A percentile compares a stretch with the other conserved stretches of the same genome.
These are phyloP conservation scores for Cercospora nicotianae DNA, from an alignment of 2,329 filamentous ascomycete species.

Conservation along the genomic window DNA sequence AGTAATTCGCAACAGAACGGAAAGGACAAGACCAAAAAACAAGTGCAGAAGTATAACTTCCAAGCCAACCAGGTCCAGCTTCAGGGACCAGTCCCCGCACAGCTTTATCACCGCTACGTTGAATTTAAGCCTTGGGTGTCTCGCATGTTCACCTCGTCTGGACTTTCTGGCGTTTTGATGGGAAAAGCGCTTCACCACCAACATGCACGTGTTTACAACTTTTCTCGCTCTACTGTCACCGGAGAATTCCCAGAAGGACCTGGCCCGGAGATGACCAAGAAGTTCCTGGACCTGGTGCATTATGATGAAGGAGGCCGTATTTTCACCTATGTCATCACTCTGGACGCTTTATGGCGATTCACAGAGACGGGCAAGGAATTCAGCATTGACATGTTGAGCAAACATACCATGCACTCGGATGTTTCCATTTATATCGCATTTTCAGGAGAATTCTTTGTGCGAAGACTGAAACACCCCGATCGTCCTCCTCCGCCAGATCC, in stretches of 20 bases:
- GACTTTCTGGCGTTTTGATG: slow-evolving; percentile 74
- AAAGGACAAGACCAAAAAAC: slow-evolving; percentile 38
- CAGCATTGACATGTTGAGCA: slow-evolving; percentile 86
- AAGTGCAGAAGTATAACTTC: slow-evolving; percentile 70
- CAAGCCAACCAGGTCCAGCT: slow-evolving; percentile 92
- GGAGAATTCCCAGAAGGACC: slow-evolving; percentile 62
- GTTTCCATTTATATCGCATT: slow-evolving; percentile 89
- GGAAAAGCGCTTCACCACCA: slow-evolving; percentile 88
- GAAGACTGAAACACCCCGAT: slow-evolving; percentile 59
- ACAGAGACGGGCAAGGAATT: slow-evolving; percentile 96
- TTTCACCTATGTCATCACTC: slow-evolving; percentile 87
- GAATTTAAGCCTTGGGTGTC: slow-evolving; percentile 90
- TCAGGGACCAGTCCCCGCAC: slow-evolving; percentile 73
- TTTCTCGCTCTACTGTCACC: slow-evolving; percentile 71
- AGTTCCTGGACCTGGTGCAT: slow-evolving; percentile 83
- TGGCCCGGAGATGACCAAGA: slow-evolving; percentile 68
- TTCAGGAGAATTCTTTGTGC: slow-evolving; percentile 89
- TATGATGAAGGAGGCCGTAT: slow-evolving; percentile 82
- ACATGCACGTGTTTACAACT: slow-evolving; percentile 86
- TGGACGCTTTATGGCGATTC: slow-evolving; percentile 84
- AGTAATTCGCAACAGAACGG: slow-evolving; percentile 18
- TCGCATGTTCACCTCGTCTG: slow-evolving; percentile 78
- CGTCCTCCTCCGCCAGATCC: slow-evolving; percentile 46
- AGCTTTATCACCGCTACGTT: slow-evolving; percentile 87
- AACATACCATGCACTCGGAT: slow-evolving; percentile 96